These are phyloP conservation scores for Gonapodya prolifera DNA, from an alignment of 192 early-diverging fungal species.

Conservation along the genomic window DNA sequence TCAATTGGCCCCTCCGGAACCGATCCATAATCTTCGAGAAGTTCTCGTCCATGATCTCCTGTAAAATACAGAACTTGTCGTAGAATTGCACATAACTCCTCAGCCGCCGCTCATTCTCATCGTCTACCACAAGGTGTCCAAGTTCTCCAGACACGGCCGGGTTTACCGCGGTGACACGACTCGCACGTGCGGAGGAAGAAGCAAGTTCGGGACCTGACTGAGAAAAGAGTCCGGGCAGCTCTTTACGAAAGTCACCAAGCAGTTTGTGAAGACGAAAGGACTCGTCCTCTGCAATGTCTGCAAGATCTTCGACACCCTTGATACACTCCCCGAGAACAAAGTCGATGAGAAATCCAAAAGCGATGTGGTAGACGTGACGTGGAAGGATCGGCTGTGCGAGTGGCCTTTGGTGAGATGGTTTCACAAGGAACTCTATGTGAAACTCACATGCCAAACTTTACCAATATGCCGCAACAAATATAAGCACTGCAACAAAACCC, in stretches of 20 bases:
- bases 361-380: background rate
- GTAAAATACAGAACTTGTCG: constrained; percentile 34
- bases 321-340: constrained; percentile 10
- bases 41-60: constrained; percentile 37
- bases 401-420: too few relatives aligned
- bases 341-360: constrained; percentile 12
- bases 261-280: constrained; percentile 16
- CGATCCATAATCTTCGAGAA: constrained; percentile 40
- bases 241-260: constrained; percentile 8
- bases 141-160: background rate
- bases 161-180: background rate
- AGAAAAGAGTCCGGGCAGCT: background rate
- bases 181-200: background rate
- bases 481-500: background rate
- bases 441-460: constrained; percentile 9
- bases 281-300: constrained; percentile 31
- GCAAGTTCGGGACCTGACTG: background rate
- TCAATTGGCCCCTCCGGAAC: constrained; percentile 26
- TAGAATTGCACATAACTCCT: constrained; percentile 10
- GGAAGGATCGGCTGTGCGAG: background rate
- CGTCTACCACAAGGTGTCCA: background rate
- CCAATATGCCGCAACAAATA: constrained; percentile 7
- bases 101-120: background rate
- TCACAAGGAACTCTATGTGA: too few relatives aligned
- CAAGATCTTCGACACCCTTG: constrained; percentile 11